Base-by-base conservation (phyloP, 1,139 yeast species). In the Geotrichum cucujoidarum region DNA sequence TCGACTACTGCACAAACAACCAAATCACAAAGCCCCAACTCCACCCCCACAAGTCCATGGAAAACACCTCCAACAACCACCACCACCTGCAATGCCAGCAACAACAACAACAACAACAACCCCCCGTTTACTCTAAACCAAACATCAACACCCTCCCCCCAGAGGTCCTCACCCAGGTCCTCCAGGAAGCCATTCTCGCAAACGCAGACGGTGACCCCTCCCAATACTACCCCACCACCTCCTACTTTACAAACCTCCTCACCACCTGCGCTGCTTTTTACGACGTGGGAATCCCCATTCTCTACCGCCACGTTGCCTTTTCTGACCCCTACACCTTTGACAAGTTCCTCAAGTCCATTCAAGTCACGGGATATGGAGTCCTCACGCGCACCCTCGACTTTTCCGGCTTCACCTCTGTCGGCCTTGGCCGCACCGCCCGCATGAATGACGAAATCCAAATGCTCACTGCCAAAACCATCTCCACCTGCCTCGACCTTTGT, bases 391-490 rank as follows among this genome's bases (percentile, higher is more conserved):
- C 83, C 51, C 75, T 89, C 59, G 97, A 89, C 67, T 89, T 89
- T 61, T 86, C 85, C 60, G 92, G 87, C 54, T 84, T 89, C 63
- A 88, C 97, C 0, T 83, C 94, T 1, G 83, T 90, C 45, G 97
- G 97, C 0, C 72, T 89, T 45, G 97, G 97, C 2, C 73, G 96
- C 54, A 85, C 96, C 0, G 87, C 87, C 7, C 77, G 84, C 57
- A 88, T 88, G 95, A 89, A 86, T 67, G 82, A 80, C 64, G 95
- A 86, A 65, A 89, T 89, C 57, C 95, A 88, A 65, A 86, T 88
- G 86, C 88, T 89, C 38, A 89, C 96, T 0, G 73, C 83, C 40
- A 68, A 72, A 25, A 89, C 96, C 2, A 80, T 89, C 30, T 11
- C 13, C 20, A 20, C 22, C 6, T 39, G 27, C 29, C 70, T 89